These are phyloP conservation scores for Phanerochaete carnosa DNA, from an alignment of 768 basidiomycete species.

Conservation along the genomic window DNA sequence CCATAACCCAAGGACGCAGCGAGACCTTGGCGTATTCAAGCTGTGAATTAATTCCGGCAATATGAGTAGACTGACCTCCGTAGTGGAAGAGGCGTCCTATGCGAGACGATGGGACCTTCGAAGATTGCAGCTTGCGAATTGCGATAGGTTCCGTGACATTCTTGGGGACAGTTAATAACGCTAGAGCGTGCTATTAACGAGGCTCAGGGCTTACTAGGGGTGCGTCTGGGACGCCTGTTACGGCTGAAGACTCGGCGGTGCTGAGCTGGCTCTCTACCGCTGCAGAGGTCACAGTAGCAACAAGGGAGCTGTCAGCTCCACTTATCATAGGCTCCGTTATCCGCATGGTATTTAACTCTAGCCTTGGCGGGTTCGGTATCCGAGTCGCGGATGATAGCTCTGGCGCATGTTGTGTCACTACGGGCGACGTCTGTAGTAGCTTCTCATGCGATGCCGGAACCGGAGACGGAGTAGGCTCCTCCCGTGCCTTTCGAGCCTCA, in stretches of 20 bases:
- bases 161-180: not conserved
- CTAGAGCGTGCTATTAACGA: not conserved
- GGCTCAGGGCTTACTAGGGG: not conserved
- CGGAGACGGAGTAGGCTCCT: too few relatives aligned
- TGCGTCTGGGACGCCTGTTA: not conserved
- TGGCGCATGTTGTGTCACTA: not conserved
- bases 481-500: too few relatives aligned
- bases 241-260: not conserved
- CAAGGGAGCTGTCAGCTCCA: too few relatives aligned
- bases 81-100: conserved; percentile 92
- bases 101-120: conserved; percentile 87
- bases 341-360: not conserved
- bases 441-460: not conserved
- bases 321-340: not conserved
- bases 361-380: not conserved
- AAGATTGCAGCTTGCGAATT: conserved; percentile 62
- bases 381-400: not conserved
- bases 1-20: conserved; percentile 88
- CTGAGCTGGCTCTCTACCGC: not conserved
- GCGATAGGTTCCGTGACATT: not conserved
- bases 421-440: not conserved
- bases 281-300: not conserved
- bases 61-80: conserved; percentile 55
- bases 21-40: conserved; percentile 72
- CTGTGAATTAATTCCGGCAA: not conserved